phyloP scores from a whole-genome alignment of 495 filamentous ascomycete species.

The Penicillium bovifimosum region DNA sequence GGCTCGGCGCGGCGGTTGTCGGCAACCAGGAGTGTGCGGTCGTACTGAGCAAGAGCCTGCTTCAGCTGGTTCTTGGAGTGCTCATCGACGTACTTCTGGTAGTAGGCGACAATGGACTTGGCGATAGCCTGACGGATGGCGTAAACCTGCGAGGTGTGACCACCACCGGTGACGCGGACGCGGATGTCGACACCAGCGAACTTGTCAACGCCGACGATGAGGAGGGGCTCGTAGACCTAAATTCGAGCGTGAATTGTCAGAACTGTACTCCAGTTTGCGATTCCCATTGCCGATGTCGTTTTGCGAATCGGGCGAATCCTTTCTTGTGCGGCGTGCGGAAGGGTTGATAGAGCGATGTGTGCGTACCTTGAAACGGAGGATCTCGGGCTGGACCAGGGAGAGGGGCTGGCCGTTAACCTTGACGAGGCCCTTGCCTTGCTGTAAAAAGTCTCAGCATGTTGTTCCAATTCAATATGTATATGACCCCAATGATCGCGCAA shows the following conservation, averaged over 20 bases:
- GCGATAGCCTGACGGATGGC: slow-evolving; percentile 98
- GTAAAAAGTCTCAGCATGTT: slow-evolving; percentile 36
- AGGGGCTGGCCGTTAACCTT: slow-evolving; percentile 98
- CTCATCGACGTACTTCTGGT: slow-evolving; percentile 99
- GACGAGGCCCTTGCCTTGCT: slow-evolving; percentile 90
- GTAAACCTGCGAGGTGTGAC: slow-evolving; percentile 97
- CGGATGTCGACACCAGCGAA: slow-evolving; percentile 97
- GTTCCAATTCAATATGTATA: slow-evolving; percentile 12
- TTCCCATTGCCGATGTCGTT: slow-evolving; percentile 8
- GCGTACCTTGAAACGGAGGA: slow-evolving; percentile 90
- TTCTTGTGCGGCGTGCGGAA: not conserved
- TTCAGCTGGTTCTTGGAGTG: slow-evolving; percentile 99
- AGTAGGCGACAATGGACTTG: slow-evolving; percentile 98
- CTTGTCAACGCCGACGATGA: slow-evolving; percentile 93
- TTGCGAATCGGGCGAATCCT: slow-evolving; percentile 1
- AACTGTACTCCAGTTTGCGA: not conserved
- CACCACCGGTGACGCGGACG: slow-evolving; percentile 92
- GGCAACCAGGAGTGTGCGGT: slow-evolving; percentile 93
- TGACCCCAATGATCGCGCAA: slow-evolving; percentile 12
- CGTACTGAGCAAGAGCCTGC: slow-evolving; percentile 88
- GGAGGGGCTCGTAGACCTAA: slow-evolving; percentile 92
- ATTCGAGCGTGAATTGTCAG: slow-evolving; percentile 5
- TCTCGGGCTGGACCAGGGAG: slow-evolving; percentile 86
- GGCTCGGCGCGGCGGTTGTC: slow-evolving; percentile 93
- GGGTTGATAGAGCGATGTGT: slow-evolving; percentile 5